phyloP scores from a whole-genome alignment of 2,329 filamentous ascomycete species.

The Penicillium frequentans region DNA sequence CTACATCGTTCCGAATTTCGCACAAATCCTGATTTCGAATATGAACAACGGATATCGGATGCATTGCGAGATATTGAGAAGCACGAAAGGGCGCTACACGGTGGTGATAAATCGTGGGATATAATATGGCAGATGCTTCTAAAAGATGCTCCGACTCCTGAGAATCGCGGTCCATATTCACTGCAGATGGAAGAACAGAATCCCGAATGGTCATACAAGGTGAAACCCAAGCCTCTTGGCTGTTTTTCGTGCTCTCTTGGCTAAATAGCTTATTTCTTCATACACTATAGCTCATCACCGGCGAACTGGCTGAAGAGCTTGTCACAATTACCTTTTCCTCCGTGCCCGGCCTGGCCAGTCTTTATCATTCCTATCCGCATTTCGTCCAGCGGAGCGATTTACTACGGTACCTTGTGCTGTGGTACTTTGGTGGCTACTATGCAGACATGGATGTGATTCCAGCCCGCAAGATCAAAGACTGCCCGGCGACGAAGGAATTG shows the following conservation, averaged over 20 bases:
- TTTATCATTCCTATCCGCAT: constrained; percentile 42
- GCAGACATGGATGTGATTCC: constrained; percentile 36
- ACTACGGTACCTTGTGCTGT: constrained; percentile 37
- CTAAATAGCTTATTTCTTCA: background rate
- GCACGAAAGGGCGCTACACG: constrained; percentile 6
- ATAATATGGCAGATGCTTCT: constrained; percentile 35
- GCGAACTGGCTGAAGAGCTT: constrained; percentile 27
- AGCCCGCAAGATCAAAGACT: constrained; percentile 26
- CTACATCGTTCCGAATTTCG: constrained; percentile 32
- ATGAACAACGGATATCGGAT: constrained; percentile 24
- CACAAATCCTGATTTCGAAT: constrained; percentile 26
- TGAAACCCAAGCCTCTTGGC: constrained; percentile 6
- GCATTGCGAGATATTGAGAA: constrained; percentile 27
- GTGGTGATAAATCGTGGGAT: constrained; percentile 11
- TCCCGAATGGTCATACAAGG: constrained; percentile 28
- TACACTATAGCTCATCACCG: constrained; percentile 24
- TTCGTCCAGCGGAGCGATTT: constrained; percentile 53
- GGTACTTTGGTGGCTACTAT: constrained; percentile 39
- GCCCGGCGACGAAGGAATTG: constrained; percentile 24
- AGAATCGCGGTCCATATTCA: constrained; percentile 25
- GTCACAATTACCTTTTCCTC: constrained; percentile 23
- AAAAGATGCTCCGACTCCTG: constrained; percentile 6
- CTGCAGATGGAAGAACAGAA: constrained; percentile 28
- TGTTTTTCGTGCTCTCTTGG: too few relatives aligned
- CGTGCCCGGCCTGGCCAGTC: constrained; percentile 26